A percentile compares a stretch with the other conserved stretches of the same genome.
phyloP scores from a whole-genome alignment of 345 rosid species.

The Linum tenue region DNA sequence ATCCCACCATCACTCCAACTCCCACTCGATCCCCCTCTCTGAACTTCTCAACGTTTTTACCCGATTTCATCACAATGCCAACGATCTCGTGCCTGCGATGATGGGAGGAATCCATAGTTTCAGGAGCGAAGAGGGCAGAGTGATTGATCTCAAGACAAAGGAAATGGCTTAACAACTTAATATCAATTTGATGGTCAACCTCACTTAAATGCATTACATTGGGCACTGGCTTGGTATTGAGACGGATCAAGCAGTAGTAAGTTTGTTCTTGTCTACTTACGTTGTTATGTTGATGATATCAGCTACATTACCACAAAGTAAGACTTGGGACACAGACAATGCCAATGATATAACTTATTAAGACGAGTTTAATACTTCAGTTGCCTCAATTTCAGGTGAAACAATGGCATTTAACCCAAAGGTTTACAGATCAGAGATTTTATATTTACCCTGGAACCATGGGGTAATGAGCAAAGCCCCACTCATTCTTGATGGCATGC shows the following conservation, averaged over 20 bases:
- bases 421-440: too few relatives aligned
- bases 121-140: not conserved
- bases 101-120: not conserved
- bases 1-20: constrained; percentile 63
- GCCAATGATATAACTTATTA: too few relatives aligned
- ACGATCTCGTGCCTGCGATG: constrained; percentile 71
- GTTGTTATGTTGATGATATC: too few relatives aligned
- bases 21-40: constrained; percentile 64
- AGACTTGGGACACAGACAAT: too few relatives aligned
- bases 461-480: constrained; percentile 65
- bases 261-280: too few relatives aligned
- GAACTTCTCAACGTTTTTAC: constrained; percentile 56
- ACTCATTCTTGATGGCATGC: constrained; percentile 52
- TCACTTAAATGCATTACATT: not conserved
- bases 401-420: too few relatives aligned
- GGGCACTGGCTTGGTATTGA: too few relatives aligned
- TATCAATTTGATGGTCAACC: not conserved
- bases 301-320: too few relatives aligned
- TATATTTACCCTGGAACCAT: constrained; percentile 64
- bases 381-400: too few relatives aligned
- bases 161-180: not conserved
- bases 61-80: constrained; percentile 54
- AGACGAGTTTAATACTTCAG: too few relatives aligned
- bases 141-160: not conserved
- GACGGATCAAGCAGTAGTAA: too few relatives aligned